Conservation (phyloP, 208 protist species). For the Herpetomonas tarakana region DNA sequence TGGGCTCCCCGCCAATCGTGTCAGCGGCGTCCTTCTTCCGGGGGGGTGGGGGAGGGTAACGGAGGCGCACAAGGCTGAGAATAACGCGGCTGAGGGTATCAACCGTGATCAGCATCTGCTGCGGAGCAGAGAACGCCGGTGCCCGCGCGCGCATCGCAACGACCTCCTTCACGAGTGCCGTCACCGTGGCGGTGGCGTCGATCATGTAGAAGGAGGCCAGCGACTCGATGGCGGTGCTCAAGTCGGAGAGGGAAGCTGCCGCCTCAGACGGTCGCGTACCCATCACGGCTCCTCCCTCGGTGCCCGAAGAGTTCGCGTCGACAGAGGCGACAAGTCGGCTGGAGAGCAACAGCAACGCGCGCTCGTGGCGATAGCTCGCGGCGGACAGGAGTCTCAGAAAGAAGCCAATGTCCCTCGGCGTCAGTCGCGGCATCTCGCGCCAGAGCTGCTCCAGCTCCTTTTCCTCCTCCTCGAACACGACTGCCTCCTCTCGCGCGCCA, state of each 20-base stretch:
- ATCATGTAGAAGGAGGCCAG: slow-evolving; percentile 15
- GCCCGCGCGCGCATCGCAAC: background rate
- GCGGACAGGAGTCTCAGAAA: slow-evolving; percentile 40
- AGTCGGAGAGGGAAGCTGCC: slow-evolving; percentile 7
- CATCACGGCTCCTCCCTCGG: too few species aligned
- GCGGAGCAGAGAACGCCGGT: background rate
- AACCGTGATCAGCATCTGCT: background rate
- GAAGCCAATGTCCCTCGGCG: slow-evolving; percentile 26
- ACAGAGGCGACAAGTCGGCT: slow-evolving; percentile 18
- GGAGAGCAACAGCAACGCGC: slow-evolving; percentile 38
- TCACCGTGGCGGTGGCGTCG: slow-evolving; percentile 5
- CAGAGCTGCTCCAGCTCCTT: background rate
- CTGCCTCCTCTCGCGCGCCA: background rate
- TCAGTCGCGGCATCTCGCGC: slow-evolving; percentile 21
- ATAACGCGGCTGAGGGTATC: background rate
- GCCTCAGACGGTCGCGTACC: background rate
- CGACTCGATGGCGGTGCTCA: slow-evolving; percentile 11
- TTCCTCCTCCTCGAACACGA: background rate
- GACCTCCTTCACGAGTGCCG: slow-evolving; percentile 9
- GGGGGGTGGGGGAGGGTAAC: background rate
- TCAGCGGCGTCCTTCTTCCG: too few species aligned
- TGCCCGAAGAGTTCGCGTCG: background rate
- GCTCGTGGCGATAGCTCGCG: slow-evolving; percentile 51
- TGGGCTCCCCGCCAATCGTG: background rate
- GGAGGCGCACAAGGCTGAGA: background rate